phyloP scores from a whole-genome alignment of 148 eudicot genomes.

The Chenopodium quinoa region DNA sequence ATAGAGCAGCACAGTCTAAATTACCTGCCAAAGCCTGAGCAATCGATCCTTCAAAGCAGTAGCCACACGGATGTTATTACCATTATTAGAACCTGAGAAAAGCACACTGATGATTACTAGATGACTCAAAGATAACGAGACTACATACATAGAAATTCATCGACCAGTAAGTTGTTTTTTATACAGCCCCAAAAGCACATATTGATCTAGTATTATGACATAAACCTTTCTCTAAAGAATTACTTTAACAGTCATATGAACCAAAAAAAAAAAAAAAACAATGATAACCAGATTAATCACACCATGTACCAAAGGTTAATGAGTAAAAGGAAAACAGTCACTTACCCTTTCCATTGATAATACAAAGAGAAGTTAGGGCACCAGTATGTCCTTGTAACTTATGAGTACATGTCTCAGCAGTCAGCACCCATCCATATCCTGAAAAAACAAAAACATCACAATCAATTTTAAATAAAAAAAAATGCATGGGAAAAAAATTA shows the following conservation, averaged over 20 bases:
- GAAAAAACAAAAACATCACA: constrained; percentile 6
- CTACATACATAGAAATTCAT: too few species aligned
- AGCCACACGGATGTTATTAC: constrained; percentile 40
- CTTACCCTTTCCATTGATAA: constrained; percentile 54
- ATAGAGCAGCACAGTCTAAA: constrained; percentile 5
- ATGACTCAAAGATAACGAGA: not conserved
- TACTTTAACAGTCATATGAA: too few species aligned
- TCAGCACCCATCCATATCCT: constrained; percentile 86
- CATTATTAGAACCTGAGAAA: constrained; percentile 41
- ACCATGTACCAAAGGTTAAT: not conserved
- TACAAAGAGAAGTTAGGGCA: constrained; percentile 67
- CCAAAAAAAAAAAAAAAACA: not conserved
- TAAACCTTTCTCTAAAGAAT: not conserved
- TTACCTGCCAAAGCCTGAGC: constrained; percentile 85
- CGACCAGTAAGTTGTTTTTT: too few species aligned
- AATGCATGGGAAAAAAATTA: not conserved
- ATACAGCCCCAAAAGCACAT: too few species aligned
- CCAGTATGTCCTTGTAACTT: constrained; percentile 72
- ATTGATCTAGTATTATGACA: too few species aligned
- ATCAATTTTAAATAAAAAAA: not conserved
- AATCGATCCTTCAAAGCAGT: constrained; percentile 93
- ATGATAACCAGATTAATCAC: not conserved
- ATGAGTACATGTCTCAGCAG: constrained; percentile 51
- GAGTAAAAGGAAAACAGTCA: not conserved
- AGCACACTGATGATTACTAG: not conserved